Evolutionary conservation across 208 protist species (phyloP).

Genomic region (Blastocrithidia nonstop): DNA sequence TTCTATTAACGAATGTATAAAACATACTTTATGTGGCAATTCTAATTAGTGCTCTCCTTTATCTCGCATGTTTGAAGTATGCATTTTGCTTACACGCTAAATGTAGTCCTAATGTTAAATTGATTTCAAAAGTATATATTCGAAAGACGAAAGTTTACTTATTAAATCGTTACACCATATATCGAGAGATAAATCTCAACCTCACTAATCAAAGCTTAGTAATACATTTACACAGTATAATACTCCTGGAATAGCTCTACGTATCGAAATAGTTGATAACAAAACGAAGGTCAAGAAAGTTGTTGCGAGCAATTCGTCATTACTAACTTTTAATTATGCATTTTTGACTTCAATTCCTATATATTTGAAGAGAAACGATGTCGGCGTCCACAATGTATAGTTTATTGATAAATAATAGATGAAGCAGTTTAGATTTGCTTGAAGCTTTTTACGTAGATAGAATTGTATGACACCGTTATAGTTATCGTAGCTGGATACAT

Average conservation of each 20-base stretch:
- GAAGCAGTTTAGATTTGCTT: conserved; percentile 73
- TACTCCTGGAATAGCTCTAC: conserved; percentile 14
- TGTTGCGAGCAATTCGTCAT: conserved; percentile 38
- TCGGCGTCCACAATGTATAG: conserved; percentile 58
- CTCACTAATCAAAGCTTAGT: not conserved
- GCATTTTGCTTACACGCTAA: too few species aligned
- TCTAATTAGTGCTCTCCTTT: too few species aligned
- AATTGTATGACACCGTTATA: conserved; percentile 70
- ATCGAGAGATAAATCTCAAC: too few species aligned
- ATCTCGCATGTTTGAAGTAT: too few species aligned
- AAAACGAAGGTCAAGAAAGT: conserved; percentile 20
- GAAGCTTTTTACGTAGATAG: conserved; percentile 66
- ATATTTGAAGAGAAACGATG: conserved; percentile 70
- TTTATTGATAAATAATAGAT: conserved; percentile 75
- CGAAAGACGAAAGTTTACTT: too few species aligned
- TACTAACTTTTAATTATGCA: conserved; percentile 59
- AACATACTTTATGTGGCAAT: too few species aligned
- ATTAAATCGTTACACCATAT: too few species aligned
- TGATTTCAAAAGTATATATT: too few species aligned
- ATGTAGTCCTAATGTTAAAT: too few species aligned
- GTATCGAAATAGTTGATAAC: conserved; percentile 36
- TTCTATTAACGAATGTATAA: too few species aligned
- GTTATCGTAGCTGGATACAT: conserved; percentile 51
- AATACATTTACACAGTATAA: not conserved
- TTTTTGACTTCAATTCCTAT: conserved; percentile 61